Evolutionary conservation across 2,329 filamentous ascomycete genomes (phyloP), one percentile per base, ranked within the genome.

Genomic region (Aspergillus pseudotamarii): DNA sequence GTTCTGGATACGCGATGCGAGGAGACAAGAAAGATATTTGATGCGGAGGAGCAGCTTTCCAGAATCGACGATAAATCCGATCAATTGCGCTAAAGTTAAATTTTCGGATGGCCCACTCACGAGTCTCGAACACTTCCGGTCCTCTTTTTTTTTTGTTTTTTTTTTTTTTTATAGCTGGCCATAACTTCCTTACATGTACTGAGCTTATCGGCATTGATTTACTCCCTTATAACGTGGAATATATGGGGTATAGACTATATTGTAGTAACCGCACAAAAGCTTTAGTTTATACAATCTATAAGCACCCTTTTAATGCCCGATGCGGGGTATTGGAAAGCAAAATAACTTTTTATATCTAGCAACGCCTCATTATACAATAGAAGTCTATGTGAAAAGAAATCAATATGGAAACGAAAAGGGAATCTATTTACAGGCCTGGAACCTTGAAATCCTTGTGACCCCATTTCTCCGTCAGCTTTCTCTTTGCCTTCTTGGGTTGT

Each of bases 401-500:
- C 67, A 70, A 60, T 61, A 59, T 55, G 65, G 64, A 67, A 66
- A 63, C 64, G 62, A 56, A 60, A 68, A 64, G 51, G 62, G 48
- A 65, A 69, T 69, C 64, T 62, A 66, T 63, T 54, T 64, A 66
- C 55, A 71, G 54, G 12, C 76, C 76, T 62, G 76, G 76, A 21
- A 91, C 79, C 71, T 83, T 85, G 79, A 97, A 99, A 77, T 99
- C 95, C 85, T 99, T 99, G 83, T 97, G 92, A 51, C 90, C 88
- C 95, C 95, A 99, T 81, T 98, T 99, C 86, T 98, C 95, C 8
- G 93, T 97, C 58, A 89, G 80, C 78, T 91, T 92, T 70, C 83
- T 89, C 84, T 89, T 94, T 67, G 88, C 87, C 83, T 95, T 92
- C 85, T 92, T 96, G 72, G 86, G 86, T 81, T 95, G 94, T 8